Percentiles rank a stretch among this genome's conserved stretches.
Evolutionary conservation across 2,329 filamentous ascomycete genomes (phyloP).

Genomic region (Penicillium digitatum): DNA sequence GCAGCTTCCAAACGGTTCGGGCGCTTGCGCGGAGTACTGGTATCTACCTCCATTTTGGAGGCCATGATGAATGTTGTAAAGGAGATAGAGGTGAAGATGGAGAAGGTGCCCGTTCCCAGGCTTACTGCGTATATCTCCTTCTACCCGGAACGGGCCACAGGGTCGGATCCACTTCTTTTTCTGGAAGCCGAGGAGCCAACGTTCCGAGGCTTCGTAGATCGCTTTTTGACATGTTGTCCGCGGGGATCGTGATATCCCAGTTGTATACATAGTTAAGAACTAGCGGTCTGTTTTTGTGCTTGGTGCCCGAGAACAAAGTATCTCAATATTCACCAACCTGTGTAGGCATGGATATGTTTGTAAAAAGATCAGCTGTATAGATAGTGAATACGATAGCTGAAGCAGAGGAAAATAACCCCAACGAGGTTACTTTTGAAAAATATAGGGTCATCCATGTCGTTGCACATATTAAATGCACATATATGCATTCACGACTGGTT

Average conservation of each 20-base stretch:
- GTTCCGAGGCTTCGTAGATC: slow-evolving; percentile 6
- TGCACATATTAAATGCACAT: background rate
- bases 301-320: background rate
- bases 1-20: slow-evolving; percentile 40
- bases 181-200: slow-evolving; percentile 13
- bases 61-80: slow-evolving; percentile 29
- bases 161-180: background rate
- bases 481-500: background rate
- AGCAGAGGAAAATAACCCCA: no score
- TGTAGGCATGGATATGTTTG: background rate
- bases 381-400: background rate
- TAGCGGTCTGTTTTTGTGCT: background rate
- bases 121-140: slow-evolving; percentile 48
- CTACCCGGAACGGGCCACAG: slow-evolving; percentile 27
- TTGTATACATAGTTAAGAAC: background rate
- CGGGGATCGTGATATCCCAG: background rate
- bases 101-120: slow-evolving; percentile 37
- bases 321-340: background rate
- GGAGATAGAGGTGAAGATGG: slow-evolving; percentile 18
- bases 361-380: background rate
- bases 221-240: background rate
- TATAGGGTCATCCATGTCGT: background rate
- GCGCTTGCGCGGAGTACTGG: slow-evolving; percentile 24
- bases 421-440: no score
- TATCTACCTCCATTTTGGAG: slow-evolving; percentile 22